Evolutionary conservation across 2,329 filamentous ascomycete species (phyloP).

Genomic region (Metarhizium rileyi): DNA sequence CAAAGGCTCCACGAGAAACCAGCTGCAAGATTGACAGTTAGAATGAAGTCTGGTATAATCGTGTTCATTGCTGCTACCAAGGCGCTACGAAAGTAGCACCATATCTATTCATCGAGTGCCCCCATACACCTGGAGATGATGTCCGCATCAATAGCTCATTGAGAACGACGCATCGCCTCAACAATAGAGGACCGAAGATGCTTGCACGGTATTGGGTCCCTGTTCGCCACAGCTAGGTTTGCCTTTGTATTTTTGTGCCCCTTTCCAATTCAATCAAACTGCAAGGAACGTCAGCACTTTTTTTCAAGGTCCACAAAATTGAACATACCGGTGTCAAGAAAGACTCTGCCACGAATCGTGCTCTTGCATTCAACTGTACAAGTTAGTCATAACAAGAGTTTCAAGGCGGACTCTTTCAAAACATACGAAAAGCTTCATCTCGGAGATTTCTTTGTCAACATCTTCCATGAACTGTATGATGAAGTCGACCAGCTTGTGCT

Average conservation of each 20-base stretch:
- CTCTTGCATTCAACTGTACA: conserved; percentile 79
- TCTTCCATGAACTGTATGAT: conserved; percentile 99
- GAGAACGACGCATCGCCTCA: background rate
- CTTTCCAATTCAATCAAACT: conserved; percentile 22
- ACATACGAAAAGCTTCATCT: conserved; percentile 99
- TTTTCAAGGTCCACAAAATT: background rate
- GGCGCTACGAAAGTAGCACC: background rate
- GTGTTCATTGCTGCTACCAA: conserved; percentile 4
- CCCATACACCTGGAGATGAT: background rate
- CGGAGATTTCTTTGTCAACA: conserved; percentile 98
- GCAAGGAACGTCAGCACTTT: conserved; percentile 4
- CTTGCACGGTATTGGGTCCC: background rate
- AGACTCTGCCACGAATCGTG: conserved; percentile 95
- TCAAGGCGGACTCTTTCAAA: background rate
- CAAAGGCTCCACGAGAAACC: background rate
- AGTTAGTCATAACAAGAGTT: conserved; percentile 9
- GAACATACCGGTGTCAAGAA: conserved; percentile 78
- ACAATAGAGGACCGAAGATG: background rate
- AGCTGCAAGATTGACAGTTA: background rate
- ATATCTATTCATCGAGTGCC: conserved; percentile 2
- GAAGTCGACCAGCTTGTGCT: conserved; percentile 98
- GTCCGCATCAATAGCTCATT: background rate
- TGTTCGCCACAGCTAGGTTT: background rate
- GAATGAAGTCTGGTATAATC: background rate
- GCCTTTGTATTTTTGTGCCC: background rate